phyloP scores from a whole-genome alignment of 202 grass and related monocot genomes.

The Eragrostis tef region DNA sequence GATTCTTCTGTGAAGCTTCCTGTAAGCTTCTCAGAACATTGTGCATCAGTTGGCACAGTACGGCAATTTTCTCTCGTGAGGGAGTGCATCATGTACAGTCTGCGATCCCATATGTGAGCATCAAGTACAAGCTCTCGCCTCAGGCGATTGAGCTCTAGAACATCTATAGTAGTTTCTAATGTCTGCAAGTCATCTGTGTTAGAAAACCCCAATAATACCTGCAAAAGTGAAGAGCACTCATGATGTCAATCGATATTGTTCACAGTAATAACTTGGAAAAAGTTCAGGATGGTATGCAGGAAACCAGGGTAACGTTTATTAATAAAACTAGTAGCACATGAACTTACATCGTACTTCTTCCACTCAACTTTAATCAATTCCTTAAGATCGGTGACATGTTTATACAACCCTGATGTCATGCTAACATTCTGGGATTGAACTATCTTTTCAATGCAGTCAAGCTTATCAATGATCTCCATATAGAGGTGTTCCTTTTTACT shows the following conservation, averaged over 20 bases:
- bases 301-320: conserved; percentile 17
- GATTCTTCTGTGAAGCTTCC: conserved; percentile 45
- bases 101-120: conserved; percentile 72
- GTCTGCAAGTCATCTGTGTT: conserved; percentile 50
- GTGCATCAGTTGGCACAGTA: conserved; percentile 45
- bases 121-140: conserved; percentile 72
- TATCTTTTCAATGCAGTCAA: conserved; percentile 66
- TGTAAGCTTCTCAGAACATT: conserved; percentile 46
- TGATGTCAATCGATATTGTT: conserved; percentile 17
- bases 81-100: conserved; percentile 69
- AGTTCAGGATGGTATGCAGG: conserved; percentile 9
- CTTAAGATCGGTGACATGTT: conserved; percentile 65
- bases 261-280: neutral
- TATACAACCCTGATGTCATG: conserved; percentile 65
- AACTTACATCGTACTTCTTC: conserved; percentile 87
- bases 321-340: conserved; percentile 41
- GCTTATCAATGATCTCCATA: conserved; percentile 61
- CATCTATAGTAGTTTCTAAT: conserved; percentile 59
- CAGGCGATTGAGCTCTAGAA: conserved; percentile 80
- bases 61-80: conserved; percentile 64
- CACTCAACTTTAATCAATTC: conserved; percentile 67
- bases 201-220: conserved; percentile 55
- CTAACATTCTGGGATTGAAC: conserved; percentile 53
- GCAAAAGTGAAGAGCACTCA: conserved; percentile 28
- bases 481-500: conserved; percentile 59